phyloP scores from a whole-genome alignment of 2,329 filamentous ascomycete genomes.

The Colletotrichum sp. region DNA sequence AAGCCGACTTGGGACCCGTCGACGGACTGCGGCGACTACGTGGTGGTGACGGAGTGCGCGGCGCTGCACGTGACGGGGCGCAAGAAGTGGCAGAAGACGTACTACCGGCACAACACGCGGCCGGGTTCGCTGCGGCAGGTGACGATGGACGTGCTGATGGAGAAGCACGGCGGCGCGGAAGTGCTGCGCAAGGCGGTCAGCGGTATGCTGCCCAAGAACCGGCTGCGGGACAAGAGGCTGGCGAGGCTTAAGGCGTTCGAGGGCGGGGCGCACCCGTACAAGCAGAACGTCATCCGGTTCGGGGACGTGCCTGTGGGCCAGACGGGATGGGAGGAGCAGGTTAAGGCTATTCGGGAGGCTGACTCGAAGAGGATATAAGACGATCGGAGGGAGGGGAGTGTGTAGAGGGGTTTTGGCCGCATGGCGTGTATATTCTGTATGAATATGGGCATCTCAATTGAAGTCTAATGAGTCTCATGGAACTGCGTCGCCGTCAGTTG shows the following conservation, averaged over 20 bases:
- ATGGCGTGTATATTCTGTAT: constrained; percentile 22
- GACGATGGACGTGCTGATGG: constrained; percentile 94
- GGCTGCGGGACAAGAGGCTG: constrained; percentile 84
- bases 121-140: constrained; percentile 87
- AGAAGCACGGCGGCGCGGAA: constrained; percentile 91
- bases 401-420: neutral
- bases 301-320: constrained; percentile 61
- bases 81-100: constrained; percentile 92
- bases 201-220: constrained; percentile 98
- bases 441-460: constrained; percentile 20
- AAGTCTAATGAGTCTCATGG: neutral
- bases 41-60: constrained; percentile 89
- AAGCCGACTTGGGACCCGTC: constrained; percentile 98
- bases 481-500: neutral
- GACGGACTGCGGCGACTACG: constrained; percentile 98
- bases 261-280: constrained; percentile 89
- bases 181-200: constrained; percentile 89
- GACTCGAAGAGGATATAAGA: constrained; percentile 56
- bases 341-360: constrained; percentile 52
- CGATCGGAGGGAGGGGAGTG: neutral
- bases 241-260: constrained; percentile 95
- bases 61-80: constrained; percentile 87
- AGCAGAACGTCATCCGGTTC: constrained; percentile 81
- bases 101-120: constrained; percentile 92
- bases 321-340: constrained; percentile 57